Conservation (phyloP, 768 basidiomycete genomes). For the Saitozyma sp. region DNA sequence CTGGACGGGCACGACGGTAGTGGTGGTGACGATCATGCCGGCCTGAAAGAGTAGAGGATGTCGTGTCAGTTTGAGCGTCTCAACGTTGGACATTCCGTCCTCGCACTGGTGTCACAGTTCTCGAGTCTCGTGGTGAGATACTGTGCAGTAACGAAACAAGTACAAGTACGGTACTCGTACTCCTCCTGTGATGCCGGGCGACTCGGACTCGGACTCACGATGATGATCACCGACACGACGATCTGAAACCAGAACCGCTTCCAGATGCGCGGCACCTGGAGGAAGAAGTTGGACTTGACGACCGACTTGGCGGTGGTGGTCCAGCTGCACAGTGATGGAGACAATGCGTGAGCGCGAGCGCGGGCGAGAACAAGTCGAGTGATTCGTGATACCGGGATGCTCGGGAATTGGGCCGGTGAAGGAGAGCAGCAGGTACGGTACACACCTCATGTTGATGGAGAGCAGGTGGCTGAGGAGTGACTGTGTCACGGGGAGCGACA, state of each 20-base stretch:
- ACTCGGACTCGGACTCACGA: constrained; percentile 9
- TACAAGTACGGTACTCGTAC: too few species aligned
- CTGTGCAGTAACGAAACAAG: too few species aligned
- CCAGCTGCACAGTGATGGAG: constrained; percentile 4
- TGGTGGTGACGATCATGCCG: constrained; percentile 61
- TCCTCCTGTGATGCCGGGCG: too few species aligned
- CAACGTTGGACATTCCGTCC: too few species aligned
- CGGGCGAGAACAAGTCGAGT: too few species aligned
- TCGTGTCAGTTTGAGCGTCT: too few species aligned
- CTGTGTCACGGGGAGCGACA: constrained; percentile 67
- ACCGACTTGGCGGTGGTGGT: constrained; percentile 77
- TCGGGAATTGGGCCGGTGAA: neutral
- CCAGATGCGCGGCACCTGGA: constrained; percentile 76
- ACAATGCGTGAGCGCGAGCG: too few species aligned
- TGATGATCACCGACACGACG: constrained; percentile 54
- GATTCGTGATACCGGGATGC: too few species aligned
- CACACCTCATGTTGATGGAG: constrained; percentile 64
- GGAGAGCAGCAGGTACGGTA: neutral
- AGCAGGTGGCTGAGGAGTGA: constrained; percentile 61
- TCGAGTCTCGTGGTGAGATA: too few species aligned
- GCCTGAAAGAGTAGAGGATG: constrained; percentile 25
- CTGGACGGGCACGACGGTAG: constrained; percentile 59
- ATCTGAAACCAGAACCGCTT: constrained; percentile 68
- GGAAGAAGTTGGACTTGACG: constrained; percentile 81
- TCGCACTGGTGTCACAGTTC: too few species aligned